Conservation (phyloP, 2,329 filamentous ascomycete species). For the Metarhizium guizhouense region DNA sequence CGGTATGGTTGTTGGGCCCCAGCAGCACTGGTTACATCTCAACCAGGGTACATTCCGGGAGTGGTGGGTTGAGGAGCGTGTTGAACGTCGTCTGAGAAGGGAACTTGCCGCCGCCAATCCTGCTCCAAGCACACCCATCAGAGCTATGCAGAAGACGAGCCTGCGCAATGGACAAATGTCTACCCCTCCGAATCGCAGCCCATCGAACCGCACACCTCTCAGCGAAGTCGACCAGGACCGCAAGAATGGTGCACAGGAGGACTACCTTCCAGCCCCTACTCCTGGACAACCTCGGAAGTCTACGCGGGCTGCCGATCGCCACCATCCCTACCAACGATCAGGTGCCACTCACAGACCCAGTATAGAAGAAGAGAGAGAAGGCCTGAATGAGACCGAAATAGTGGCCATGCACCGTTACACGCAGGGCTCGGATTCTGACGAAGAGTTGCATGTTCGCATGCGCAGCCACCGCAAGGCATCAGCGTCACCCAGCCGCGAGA, state of each 20-base stretch:
- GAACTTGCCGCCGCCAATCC: slow-evolving; percentile 43
- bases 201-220: slow-evolving; percentile 73
- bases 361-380: slow-evolving; percentile 40
- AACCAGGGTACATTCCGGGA: slow-evolving; percentile 97
- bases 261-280: slow-evolving; percentile 89
- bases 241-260: slow-evolving; percentile 64
- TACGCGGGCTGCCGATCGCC: slow-evolving; percentile 63
- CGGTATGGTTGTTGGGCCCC: slow-evolving; percentile 96
- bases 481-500: slow-evolving; percentile 53
- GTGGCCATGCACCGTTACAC: slow-evolving; percentile 53
- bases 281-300: slow-evolving; percentile 93
- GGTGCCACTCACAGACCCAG: slow-evolving; percentile 32
- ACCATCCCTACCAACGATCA: slow-evolving; percentile 61
- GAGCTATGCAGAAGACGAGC: slow-evolving; percentile 50
- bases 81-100: slow-evolving; percentile 58
- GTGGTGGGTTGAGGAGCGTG: slow-evolving; percentile 90
- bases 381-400: slow-evolving; percentile 51
- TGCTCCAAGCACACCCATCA: slow-evolving; percentile 50
- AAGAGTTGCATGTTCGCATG: slow-evolving; percentile 73
- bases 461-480: slow-evolving; percentile 57
- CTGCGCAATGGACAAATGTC: slow-evolving; percentile 60
- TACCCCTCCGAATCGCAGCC: slow-evolving; percentile 74
- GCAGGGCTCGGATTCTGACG: slow-evolving; percentile 63
- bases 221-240: slow-evolving; percentile 85
- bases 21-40: slow-evolving; percentile 97